These are phyloP conservation scores for Gloeopeniophorella convolvens DNA, from an alignment of 768 basidiomycete species.

Conservation along the genomic window DNA sequence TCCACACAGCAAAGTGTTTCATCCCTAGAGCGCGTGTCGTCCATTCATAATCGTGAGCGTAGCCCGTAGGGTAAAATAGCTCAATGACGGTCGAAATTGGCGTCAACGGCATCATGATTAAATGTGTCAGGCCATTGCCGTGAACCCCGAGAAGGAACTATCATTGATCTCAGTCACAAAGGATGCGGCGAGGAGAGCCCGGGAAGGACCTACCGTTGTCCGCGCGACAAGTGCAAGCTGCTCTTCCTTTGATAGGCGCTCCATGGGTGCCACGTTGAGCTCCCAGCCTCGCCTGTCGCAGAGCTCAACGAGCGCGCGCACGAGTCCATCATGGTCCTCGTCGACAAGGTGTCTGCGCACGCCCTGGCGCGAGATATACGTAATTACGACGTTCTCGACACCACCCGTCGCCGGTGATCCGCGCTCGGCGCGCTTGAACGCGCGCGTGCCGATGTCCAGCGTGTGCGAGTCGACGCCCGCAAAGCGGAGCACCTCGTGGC, in stretches of 20 bases:
- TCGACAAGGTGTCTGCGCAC: constrained; percentile 45
- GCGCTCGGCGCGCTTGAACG: constrained; percentile 9
- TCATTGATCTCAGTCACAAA: constrained; percentile 3
- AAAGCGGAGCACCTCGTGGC: constrained; percentile 59
- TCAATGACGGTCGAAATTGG: constrained; percentile 78
- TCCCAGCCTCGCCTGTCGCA: constrained; percentile 46
- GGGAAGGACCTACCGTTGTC: constrained; percentile 52
- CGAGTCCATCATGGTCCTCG: constrained; percentile 50
- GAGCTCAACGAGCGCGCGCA: constrained; percentile 46
- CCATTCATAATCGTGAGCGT: constrained; percentile 86
- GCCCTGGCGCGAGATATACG: constrained; percentile 68
- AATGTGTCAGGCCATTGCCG: constrained; percentile 77
- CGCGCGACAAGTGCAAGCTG: constrained; percentile 59
- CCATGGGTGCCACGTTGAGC: constrained; percentile 53
- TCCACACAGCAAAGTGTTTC: constrained; percentile 74
- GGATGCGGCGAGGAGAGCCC: background rate
- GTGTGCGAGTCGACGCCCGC: constrained; percentile 41
- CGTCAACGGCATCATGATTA: constrained; percentile 78
- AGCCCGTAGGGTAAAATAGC: constrained; percentile 75
- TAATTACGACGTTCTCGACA: constrained; percentile 49
- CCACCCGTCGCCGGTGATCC: constrained; percentile 8
- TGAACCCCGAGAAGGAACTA: constrained; percentile 21
- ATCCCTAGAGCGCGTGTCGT: constrained; percentile 68
- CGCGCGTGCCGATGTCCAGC: constrained; percentile 27
- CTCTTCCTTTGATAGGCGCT: constrained; percentile 65